Evolutionary conservation across 768 basidiomycete species (phyloP), one percentile per base, ranked within the genome.

Genomic region (Trametes sanguinea): DNA sequence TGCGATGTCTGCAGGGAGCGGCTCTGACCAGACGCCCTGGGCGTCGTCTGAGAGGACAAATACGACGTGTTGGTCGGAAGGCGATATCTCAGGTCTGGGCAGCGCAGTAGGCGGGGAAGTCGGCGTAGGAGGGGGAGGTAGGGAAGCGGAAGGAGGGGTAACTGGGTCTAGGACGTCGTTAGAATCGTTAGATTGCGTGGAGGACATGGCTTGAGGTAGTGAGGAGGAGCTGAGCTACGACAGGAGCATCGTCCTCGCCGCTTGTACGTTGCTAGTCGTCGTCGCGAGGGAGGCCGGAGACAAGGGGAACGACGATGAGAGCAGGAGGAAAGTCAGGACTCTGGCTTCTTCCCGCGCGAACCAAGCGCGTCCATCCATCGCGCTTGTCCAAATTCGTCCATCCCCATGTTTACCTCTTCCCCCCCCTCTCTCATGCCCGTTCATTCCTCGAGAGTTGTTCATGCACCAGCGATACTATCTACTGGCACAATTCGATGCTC

Each of bases 1-100:
- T 7, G 71, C 66, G 3, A 75, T 65, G 47, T 75, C 73, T 1
- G 71, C 64, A 2, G 72, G 73, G n/a, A 74, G 66, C 47, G 58
- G 58, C 44, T 64, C 63, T 11, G 45, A 60, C 6, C 43, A 35
- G 4, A 43, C 7, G 54, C 37, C 35, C 6, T 60, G 54, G 13
- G 48, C 48, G 10, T 10, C 58, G 17, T 64, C 63, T 17, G 53
- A 30, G 37, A 54, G 44, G 1, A 60, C 37, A 37, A 60, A 60
- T 10, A 45, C 32, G 54, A 52, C 44, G 51, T 57, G 48, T 9
- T 54, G 32, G 43, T 42, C 50, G n/a, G 58, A 52, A 1, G 50
- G 29, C 6, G 63, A 55, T 42, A 60, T 14, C 9, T 53, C 47
- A 9, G 63, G 63, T 27, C 58, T 54, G 5, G 63, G 58, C 11